phyloP scores from a whole-genome alignment of 2,329 filamentous ascomycete species.

The Ambrosiella xylebori region DNA sequence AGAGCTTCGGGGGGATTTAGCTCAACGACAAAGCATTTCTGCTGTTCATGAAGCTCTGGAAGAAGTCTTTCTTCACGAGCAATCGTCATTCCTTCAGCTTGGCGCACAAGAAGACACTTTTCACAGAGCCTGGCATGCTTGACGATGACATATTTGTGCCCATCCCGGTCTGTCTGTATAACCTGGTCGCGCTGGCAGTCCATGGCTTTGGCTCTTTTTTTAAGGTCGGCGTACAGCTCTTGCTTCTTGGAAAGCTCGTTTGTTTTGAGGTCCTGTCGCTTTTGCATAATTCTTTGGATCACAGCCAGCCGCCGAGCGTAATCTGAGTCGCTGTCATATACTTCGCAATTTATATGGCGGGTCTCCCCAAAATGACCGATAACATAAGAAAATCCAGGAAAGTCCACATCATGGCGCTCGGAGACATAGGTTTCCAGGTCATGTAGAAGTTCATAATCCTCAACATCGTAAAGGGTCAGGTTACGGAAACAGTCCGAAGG shows the following conservation, averaged over 20 bases:
- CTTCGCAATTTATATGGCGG: not conserved
- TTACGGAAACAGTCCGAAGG: slow-evolving; percentile 21
- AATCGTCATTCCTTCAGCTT: slow-evolving; percentile 27
- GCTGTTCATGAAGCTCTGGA: slow-evolving; percentile 16
- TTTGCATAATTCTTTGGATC: not conserved
- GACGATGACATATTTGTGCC: no score
- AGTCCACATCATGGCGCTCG: not conserved
- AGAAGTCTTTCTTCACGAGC: slow-evolving; percentile 39
- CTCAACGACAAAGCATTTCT: slow-evolving; percentile 33
- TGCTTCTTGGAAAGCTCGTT: no score
- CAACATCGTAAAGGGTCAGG: slow-evolving; percentile 26
- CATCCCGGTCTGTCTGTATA: no score
- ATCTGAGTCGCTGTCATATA: not conserved
- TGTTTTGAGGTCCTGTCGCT: not conserved
- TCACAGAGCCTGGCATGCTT: not conserved
- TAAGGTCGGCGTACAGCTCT: no score
- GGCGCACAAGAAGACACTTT: not conserved
- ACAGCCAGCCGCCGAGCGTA: not conserved
- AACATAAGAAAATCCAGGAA: not conserved
- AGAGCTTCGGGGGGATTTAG: slow-evolving; percentile 21
- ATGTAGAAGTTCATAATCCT: slow-evolving; percentile 29
- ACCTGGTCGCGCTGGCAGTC: no score
- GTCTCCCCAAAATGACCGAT: not conserved
- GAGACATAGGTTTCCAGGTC: slow-evolving; percentile 28
- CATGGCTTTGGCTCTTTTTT: no score